These are phyloP conservation scores for Persicaria tinctoria DNA, from an alignment of 148 eudicot genomes.

Conservation along the genomic window DNA sequence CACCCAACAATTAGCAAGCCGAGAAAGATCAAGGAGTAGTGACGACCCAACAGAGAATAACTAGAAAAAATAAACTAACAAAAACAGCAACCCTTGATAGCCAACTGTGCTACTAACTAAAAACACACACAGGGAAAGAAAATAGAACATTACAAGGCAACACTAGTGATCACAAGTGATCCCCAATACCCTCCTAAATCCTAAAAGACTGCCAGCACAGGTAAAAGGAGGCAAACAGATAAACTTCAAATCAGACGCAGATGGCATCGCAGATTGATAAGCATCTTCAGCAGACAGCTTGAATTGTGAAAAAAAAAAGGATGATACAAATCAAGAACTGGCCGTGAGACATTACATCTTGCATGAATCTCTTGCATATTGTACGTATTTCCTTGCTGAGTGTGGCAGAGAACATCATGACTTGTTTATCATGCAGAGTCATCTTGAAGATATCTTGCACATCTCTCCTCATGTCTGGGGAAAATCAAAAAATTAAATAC, in stretches of 20 bases:
- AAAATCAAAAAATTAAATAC: not conserved
- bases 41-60: conserved; percentile 5
- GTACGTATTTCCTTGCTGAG: conserved; percentile 97
- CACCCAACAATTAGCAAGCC: too few relatives aligned
- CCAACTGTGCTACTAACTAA: not conserved
- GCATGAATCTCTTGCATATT: conserved; percentile 96
- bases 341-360: conserved; percentile 84
- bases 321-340: conserved; percentile 52
- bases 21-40: conserved; percentile 8
- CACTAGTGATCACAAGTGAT: not conserved
- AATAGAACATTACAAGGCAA: not conserved
- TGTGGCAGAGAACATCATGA: conserved; percentile 97
- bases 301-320: conserved; percentile 31
- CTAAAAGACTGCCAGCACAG: not conserved
- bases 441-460: conserved; percentile 94
- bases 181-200: not conserved
- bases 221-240: conserved; percentile 12
- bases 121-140: conserved; percentile 5
- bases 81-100: not conserved
- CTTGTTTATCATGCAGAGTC: conserved; percentile 99
- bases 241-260: conserved; percentile 16
- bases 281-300: conserved; percentile 36
- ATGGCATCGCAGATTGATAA: conserved; percentile 8
- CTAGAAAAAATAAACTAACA: not conserved
- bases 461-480: conserved; percentile 90